Base-by-base conservation (phyloP, 2,329 filamentous ascomycete genomes). In the Fusarium temperatum region DNA sequence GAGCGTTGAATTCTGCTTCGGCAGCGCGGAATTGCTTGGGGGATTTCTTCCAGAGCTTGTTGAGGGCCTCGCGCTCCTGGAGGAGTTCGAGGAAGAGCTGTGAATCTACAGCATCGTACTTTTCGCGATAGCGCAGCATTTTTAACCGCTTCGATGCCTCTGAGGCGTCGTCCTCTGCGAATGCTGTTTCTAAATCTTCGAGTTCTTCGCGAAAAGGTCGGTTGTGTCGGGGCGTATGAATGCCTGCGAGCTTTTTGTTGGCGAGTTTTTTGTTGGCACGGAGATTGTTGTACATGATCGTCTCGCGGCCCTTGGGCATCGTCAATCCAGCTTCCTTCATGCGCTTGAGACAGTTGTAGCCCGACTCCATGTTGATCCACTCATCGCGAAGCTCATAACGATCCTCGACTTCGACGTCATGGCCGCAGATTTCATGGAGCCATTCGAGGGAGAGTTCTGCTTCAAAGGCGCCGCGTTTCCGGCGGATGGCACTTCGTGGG, bases 381-480 rank as follows among this genome's bases (percentile, higher is more conserved):
- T 81, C 80, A 60, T 89, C 88, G 44, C 89, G 86, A 24, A 83
- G 77, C 45, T 81, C 71, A 20, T 65, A 73, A 3, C 79, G 79
- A n/a, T 73, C 76, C 47, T 79, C 73, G 15, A 73, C 65, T 45
- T 80, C 69, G 30, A 77, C 64, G 32, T 86, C 83, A 22, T 79
- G 72, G 13, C 84, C 83, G 24, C 87, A 89, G 15, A 95, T 82
- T 77, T 93, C 89, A 45, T 86, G 84, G 8, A 92, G 81, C 76
- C 87, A 88, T 9, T 91, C 87, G 60, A 88, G 88, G n/a, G 86
- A 80, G 8, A 92, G 81, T 73, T 94, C 91, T 4, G 88, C 85
- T 59, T 92, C 85, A 9, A 93, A 79, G 9, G 89, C 85, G 28
- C 86, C 80, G 51, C 90, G 91, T 47, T 82, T 86, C n/a, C 92